phyloP scores from a whole-genome alignment of 768 basidiomycete species.

The Chalciporus piperatus region DNA sequence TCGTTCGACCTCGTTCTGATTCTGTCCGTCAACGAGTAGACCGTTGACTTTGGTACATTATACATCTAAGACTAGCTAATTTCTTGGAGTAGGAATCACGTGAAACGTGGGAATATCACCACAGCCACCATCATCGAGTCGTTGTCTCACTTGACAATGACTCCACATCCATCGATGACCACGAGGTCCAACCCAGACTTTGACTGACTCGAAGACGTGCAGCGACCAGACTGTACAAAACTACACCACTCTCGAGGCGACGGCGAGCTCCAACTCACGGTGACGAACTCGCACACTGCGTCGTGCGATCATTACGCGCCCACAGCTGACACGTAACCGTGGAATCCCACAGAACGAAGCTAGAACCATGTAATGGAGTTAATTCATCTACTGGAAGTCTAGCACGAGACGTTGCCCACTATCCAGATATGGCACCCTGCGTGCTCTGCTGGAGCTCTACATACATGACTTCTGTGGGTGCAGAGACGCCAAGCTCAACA shows the following conservation, averaged over 20 bases:
- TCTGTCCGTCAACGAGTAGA: conserved; percentile 5
- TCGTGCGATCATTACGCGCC: neutral
- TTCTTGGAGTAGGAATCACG: conserved; percentile 17
- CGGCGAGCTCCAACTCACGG: neutral
- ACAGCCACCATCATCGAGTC: neutral
- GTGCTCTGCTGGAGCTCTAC: neutral
- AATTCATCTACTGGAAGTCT: neutral
- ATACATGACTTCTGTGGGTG: neutral
- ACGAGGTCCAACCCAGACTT: too few species aligned
- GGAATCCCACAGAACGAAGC: neutral
- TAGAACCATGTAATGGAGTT: neutral
- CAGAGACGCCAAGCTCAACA: neutral
- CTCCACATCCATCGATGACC: too few species aligned
- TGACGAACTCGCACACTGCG: neutral
- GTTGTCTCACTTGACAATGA: neutral
- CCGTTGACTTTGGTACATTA: conserved; percentile 2
- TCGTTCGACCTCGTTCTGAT: conserved; percentile 9
- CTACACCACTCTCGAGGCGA: neutral
- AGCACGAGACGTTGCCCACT: neutral
- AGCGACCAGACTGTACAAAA: too few species aligned
- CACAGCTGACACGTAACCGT: neutral
- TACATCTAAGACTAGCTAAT: neutral
- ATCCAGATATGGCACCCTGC: neutral
- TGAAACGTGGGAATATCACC: conserved; percentile 17
- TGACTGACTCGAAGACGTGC: too few species aligned